Percentiles rank a stretch among this genome's conserved stretches.
These are phyloP conservation scores for Didymella pinodella DNA, from an alignment of 2,329 filamentous ascomycete species.

Conservation along the genomic window DNA sequence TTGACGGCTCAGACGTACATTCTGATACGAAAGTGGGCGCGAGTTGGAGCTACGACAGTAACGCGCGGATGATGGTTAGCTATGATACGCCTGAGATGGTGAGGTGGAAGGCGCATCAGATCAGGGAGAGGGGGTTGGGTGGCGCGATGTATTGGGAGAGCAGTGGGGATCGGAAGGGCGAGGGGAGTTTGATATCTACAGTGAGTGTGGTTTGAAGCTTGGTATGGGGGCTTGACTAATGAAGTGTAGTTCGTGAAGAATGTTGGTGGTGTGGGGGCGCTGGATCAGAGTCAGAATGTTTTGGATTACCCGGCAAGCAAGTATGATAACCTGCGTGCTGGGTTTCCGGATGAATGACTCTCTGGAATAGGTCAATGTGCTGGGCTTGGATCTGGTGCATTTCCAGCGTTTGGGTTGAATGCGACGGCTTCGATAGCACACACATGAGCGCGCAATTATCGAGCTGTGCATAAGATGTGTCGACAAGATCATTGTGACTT, in stretches of 20 bases:
- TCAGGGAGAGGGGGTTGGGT: constrained; percentile 41
- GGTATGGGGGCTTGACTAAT: constrained; percentile 12
- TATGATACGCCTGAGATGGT: constrained; percentile 49
- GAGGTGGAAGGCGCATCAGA: constrained; percentile 36
- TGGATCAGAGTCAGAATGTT: constrained; percentile 67
- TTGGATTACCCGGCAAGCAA: constrained; percentile 70
- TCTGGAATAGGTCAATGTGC: background rate
- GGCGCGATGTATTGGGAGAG: constrained; percentile 53
- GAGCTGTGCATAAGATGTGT: background rate
- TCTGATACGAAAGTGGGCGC: constrained; percentile 36
- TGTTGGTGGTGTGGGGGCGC: constrained; percentile 61
- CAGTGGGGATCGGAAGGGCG: constrained; percentile 43
- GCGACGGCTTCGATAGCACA: background rate
- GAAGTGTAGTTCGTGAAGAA: constrained; percentile 56
- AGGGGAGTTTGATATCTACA: constrained; percentile 43
- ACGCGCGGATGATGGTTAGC: constrained; percentile 37
- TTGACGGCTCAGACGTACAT: constrained; percentile 32
- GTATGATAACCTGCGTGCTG: constrained; percentile 69
- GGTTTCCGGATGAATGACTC: constrained; percentile 31
- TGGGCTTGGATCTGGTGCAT: background rate
- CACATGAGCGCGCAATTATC: background rate
- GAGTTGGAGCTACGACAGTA: constrained; percentile 44
- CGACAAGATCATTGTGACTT: background rate
- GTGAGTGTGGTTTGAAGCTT: constrained; percentile 29
- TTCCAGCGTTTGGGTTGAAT: background rate